These are phyloP conservation scores for Microdochium paspali DNA, from an alignment of 2,329 filamentous ascomycete species.

Conservation along the genomic window DNA sequence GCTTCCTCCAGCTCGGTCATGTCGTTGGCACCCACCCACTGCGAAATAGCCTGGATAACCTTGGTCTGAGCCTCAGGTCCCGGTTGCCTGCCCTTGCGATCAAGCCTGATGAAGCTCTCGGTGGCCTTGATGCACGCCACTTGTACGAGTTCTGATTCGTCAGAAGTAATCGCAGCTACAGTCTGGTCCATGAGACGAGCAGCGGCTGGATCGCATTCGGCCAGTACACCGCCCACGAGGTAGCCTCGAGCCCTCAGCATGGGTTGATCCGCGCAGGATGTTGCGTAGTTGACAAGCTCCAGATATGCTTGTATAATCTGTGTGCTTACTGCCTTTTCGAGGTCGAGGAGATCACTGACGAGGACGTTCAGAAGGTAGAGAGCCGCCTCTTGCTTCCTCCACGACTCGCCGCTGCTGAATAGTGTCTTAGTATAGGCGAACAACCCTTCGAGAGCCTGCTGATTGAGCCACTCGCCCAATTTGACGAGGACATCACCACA, in stretches of 20 bases:
- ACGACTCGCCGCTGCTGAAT: slow-evolving; percentile 50
- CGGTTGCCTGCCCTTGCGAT: slow-evolving; percentile 30
- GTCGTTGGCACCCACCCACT: slow-evolving; percentile 74
- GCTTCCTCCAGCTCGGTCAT: slow-evolving; percentile 76
- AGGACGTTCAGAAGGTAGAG: slow-evolving; percentile 81
- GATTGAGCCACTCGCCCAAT: slow-evolving; percentile 79
- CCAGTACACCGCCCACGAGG: slow-evolving; percentile 72
- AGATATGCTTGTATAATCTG: slow-evolving; percentile 67
- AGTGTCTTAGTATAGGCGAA: slow-evolving; percentile 67
- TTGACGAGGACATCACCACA: slow-evolving; percentile 90
- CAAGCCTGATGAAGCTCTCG: slow-evolving; percentile 53
- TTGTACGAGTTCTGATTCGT: slow-evolving; percentile 80
- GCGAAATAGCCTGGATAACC: slow-evolving; percentile 51
- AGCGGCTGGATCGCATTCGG: slow-evolving; percentile 57
- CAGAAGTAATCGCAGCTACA: slow-evolving; percentile 64
- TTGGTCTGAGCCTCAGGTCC: slow-evolving; percentile 43
- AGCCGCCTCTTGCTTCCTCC: slow-evolving; percentile 66
- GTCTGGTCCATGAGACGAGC: slow-evolving; percentile 60
- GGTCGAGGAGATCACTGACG: slow-evolving; percentile 73
- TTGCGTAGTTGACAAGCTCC: slow-evolving; percentile 69
- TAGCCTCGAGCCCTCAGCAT: slow-evolving; percentile 82
- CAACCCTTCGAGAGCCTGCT: slow-evolving; percentile 67
- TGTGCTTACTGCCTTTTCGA: slow-evolving; percentile 59
- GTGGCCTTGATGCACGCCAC: slow-evolving; percentile 84
- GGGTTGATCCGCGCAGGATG: slow-evolving; percentile 58